Evolutionary conservation across 257 asterid species (phyloP).

Genomic region (Solanum stenotomum): DNA sequence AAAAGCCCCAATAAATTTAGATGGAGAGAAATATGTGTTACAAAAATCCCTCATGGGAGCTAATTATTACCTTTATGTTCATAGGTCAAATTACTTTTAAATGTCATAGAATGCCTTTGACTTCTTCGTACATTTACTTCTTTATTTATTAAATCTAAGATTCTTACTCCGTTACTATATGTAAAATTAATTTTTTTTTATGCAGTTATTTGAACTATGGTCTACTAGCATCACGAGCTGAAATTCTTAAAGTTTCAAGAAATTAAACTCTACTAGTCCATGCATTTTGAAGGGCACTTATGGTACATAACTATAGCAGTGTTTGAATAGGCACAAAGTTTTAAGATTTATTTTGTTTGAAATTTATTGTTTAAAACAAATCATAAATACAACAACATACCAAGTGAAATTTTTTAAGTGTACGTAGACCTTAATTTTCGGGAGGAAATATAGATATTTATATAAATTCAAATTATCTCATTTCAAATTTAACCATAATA

Average conservation of each 20-base stretch:
- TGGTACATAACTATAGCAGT: neutral
- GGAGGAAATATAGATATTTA: neutral
- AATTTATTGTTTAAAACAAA: too few species aligned
- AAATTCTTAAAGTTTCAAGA: conserved; percentile 17
- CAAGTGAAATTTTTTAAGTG: too few species aligned
- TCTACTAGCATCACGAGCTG: conserved; percentile 35
- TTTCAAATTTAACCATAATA: neutral
- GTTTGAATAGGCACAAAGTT: too few species aligned
- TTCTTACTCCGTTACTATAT: neutral
- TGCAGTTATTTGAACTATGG: conserved; percentile 47
- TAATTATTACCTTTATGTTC: conserved; percentile 34
- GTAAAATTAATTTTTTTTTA: too few species aligned
- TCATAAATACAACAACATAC: too few species aligned
- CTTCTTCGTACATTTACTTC: too few species aligned
- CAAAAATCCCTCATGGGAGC: conserved; percentile 11
- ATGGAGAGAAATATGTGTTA: conserved; percentile 17
- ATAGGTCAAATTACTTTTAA: conserved; percentile 23
- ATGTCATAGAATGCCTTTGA: too few species aligned
- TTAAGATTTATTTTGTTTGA: too few species aligned
- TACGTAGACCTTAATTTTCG: too few species aligned
- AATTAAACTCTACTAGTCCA: conserved; percentile 25
- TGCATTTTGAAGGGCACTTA: conserved; percentile 32
- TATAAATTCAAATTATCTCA: neutral
- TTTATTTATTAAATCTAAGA: neutral
- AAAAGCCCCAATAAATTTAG: conserved; percentile 12